Percentiles rank a stretch among this genome's conserved stretches.
These are phyloP conservation scores for Tylopilus plumbeoviolaceoides DNA, from an alignment of 768 basidiomycete species.

Conservation along the genomic window DNA sequence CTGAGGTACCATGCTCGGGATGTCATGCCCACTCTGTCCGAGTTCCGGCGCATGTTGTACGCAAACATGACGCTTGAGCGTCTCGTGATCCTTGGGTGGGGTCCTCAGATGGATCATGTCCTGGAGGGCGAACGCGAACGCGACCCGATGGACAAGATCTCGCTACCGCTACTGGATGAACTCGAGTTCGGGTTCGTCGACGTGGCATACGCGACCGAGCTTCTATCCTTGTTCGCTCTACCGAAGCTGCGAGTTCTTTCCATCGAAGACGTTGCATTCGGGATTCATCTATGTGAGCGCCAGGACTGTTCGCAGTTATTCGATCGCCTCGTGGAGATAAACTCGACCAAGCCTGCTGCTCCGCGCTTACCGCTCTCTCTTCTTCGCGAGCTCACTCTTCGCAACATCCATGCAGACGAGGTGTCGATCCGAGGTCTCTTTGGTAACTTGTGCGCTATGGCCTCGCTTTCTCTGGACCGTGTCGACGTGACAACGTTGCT, in stretches of 20 bases:
- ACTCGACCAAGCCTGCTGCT: background rate
- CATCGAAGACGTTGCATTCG: constrained; percentile 45
- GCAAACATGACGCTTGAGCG: constrained; percentile 37
- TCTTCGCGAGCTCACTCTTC: constrained; percentile 11
- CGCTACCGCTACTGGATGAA: constrained; percentile 29
- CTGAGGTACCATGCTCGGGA: constrained; percentile 55
- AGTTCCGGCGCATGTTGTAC: constrained; percentile 42
- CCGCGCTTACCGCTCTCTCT: constrained; percentile 2
- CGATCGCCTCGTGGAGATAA: constrained; percentile 27
- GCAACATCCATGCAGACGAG: constrained; percentile 1
- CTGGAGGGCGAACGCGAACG: background rate
- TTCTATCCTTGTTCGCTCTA: constrained; percentile 37
- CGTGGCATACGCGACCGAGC: constrained; percentile 33
- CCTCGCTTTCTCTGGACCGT: constrained; percentile 8
- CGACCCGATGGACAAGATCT: constrained; percentile 14
- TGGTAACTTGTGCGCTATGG: background rate
- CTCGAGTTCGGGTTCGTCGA: constrained; percentile 45
- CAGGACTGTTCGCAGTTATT: constrained; percentile 38
- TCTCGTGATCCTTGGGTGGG: constrained; percentile 52
- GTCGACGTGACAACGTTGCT: constrained; percentile 1
- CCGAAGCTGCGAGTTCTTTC: constrained; percentile 36
- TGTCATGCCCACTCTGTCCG: constrained; percentile 48
- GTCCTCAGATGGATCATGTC: constrained; percentile 34
- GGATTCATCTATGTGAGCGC: constrained; percentile 30
- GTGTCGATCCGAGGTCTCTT: constrained; percentile 6